A percentile compares a stretch with the other conserved stretches of the same genome.
Evolutionary conservation across 2,329 filamentous ascomycete genomes (phyloP).

Genomic region (Cytospora paraplurivora): DNA sequence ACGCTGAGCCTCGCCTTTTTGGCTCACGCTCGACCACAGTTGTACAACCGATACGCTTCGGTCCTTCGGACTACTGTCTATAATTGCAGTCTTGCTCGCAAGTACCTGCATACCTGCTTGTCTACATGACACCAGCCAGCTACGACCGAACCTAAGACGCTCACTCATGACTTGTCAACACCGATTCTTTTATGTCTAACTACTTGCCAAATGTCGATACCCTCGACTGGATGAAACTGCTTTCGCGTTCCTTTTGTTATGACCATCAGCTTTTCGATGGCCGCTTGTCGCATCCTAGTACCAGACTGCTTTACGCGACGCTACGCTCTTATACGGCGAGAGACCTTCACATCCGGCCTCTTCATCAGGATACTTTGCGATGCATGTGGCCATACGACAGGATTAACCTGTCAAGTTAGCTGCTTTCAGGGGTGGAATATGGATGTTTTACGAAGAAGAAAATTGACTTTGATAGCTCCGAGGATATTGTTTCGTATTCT

Average conservation of each 20-base stretch:
- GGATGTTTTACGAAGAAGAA: neutral
- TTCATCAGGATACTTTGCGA: neutral
- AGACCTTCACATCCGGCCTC: neutral
- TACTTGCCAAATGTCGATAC: constrained; percentile 3
- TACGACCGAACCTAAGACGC: constrained; percentile 1
- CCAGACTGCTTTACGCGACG: neutral
- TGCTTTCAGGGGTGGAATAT: neutral
- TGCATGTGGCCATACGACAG: neutral
- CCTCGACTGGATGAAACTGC: neutral
- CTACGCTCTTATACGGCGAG: neutral
- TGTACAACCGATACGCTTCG: constrained; percentile 29
- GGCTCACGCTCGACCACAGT: constrained; percentile 9
- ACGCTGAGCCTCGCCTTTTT: neutral
- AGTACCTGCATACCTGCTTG: constrained; percentile 32
- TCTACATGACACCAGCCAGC: constrained; percentile 32
- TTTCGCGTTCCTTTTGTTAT: neutral
- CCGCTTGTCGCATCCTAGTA: neutral
- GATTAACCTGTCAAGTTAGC: neutral
- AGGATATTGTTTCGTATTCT: neutral
- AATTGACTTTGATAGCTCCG: neutral
- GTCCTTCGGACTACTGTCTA: constrained; percentile 37
- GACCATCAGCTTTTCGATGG: neutral
- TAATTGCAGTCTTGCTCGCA: constrained; percentile 31
- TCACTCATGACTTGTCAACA: constrained; percentile 13
- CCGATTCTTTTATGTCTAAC: constrained; percentile 16